Evolutionary conservation across 1,139 yeast genomes (phyloP).

Genomic region (Pichia sp.): DNA sequence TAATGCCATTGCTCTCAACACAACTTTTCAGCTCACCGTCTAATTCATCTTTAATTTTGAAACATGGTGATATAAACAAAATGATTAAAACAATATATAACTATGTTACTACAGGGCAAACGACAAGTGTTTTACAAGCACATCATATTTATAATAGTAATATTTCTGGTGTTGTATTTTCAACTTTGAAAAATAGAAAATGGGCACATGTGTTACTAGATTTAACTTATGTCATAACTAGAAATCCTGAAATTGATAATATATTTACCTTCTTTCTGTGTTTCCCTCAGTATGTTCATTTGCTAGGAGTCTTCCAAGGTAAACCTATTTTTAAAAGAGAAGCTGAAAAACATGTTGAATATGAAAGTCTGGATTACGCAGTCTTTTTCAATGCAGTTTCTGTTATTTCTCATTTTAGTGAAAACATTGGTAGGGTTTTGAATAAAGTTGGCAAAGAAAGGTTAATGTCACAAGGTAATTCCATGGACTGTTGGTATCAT

Average conservation of each 20-base stretch:
- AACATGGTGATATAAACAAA: constrained; percentile 64
- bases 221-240: constrained; percentile 65
- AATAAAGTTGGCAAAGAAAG: constrained; percentile 26
- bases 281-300: constrained; percentile 50
- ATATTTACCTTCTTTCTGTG: constrained; percentile 30
- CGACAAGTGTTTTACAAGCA: constrained; percentile 40
- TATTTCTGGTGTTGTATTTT: constrained; percentile 38
- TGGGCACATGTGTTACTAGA: constrained; percentile 86
- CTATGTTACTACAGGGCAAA: constrained; percentile 52
- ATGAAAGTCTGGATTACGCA: constrained; percentile 82
- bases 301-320: constrained; percentile 70
- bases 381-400: constrained; percentile 73
- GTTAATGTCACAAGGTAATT: constrained; percentile 16
- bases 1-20: constrained; percentile 70
- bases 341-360: constrained; percentile 78
- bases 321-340: constrained; percentile 71
- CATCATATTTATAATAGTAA: constrained; percentile 26
- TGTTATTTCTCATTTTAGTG: constrained; percentile 59
- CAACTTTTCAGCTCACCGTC: constrained; percentile 84
- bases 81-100: constrained; percentile 63
- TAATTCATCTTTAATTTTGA: constrained; percentile 61
- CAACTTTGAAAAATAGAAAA: constrained; percentile 64
- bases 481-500: constrained; percentile 18
- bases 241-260: constrained; percentile 44
- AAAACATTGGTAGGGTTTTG: constrained; percentile 47